These are phyloP conservation scores for Protomyces gravidus DNA, from an alignment of 1,139 yeast species.

Conservation along the genomic window DNA sequence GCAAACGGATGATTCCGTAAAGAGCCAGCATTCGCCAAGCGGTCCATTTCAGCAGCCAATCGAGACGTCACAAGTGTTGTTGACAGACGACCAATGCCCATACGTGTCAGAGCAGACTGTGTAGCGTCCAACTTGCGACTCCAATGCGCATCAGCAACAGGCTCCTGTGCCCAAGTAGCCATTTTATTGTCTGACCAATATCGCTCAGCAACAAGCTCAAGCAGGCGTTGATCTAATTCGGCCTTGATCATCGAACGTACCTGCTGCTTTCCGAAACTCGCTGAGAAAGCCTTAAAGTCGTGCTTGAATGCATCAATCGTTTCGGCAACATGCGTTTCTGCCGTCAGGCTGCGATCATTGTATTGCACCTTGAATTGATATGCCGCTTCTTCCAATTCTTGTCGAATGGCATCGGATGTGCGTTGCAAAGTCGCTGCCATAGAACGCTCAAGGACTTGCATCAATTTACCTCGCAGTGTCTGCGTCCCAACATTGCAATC, in stretches of 20 bases:
- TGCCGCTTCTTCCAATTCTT: slow-evolving; percentile 87
- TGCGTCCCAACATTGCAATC: slow-evolving; percentile 65
- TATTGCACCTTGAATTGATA: slow-evolving; percentile 94
- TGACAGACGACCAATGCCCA: slow-evolving; percentile 88
- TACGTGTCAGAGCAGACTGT: slow-evolving; percentile 76
- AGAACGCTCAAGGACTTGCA: slow-evolving; percentile 79
- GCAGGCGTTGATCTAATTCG: slow-evolving; percentile 80
- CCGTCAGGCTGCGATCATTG: slow-evolving; percentile 87
- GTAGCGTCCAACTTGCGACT: slow-evolving; percentile 78
- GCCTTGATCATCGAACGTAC: slow-evolving; percentile 71
- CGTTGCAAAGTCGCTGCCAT: slow-evolving; percentile 89
- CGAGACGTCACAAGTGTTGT: slow-evolving; percentile 79
- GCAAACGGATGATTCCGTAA: slow-evolving; percentile 82
- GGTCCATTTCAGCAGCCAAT: slow-evolving; percentile 68
- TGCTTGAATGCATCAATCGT: slow-evolving; percentile 82
- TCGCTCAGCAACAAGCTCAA: slow-evolving; percentile 79
- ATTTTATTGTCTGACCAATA: slow-evolving; percentile 56
- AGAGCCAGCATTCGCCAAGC: slow-evolving; percentile 62
- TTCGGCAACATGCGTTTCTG: slow-evolving; percentile 88
- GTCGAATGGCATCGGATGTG: slow-evolving; percentile 77
- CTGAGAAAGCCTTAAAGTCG: slow-evolving; percentile 81
- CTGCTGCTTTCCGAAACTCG: slow-evolving; percentile 76
- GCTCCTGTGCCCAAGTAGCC: slow-evolving; percentile 45
- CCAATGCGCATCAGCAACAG: slow-evolving; percentile 78
- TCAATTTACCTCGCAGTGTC: slow-evolving; percentile 69